phyloP scores from a whole-genome alignment of 2,329 filamentous ascomycete species.

The Massarina eburnea region DNA sequence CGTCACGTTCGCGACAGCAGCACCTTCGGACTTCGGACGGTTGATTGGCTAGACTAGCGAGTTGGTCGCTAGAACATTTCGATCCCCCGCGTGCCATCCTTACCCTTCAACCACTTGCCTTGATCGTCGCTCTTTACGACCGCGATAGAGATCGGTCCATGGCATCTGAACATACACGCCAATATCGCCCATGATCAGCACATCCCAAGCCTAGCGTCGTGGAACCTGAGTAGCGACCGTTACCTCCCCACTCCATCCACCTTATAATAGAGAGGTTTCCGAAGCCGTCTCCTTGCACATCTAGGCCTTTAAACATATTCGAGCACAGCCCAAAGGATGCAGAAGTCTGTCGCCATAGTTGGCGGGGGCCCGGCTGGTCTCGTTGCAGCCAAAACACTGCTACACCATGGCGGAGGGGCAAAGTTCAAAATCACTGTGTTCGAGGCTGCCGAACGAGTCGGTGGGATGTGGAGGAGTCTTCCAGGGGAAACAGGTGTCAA shows the following conservation, averaged over 20 bases:
- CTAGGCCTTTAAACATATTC: not conserved
- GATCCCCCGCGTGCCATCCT: not conserved
- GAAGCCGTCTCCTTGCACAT: no score
- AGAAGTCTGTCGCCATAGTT: slow-evolving; percentile 44
- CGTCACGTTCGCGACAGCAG: not conserved
- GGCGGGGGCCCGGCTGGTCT: slow-evolving; percentile 50
- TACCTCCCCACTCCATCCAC: no score
- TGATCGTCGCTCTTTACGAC: not conserved
- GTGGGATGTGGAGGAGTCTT: slow-evolving; percentile 72
- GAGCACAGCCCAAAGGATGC: not conserved
- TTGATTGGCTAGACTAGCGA: not conserved
- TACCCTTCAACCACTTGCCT: not conserved
- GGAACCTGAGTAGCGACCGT: no score
- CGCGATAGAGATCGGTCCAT: no score
- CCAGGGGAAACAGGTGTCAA: slow-evolving; percentile 57
- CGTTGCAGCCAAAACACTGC: slow-evolving; percentile 64
- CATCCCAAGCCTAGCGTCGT: no score
- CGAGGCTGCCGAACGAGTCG: slow-evolving; percentile 66
- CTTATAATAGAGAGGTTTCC: no score
- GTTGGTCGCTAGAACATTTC: not conserved
- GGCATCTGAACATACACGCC: no score
- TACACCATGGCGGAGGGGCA: slow-evolving; percentile 57
- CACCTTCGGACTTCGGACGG: not conserved
- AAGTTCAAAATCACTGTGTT: slow-evolving; percentile 69
- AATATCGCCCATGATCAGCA: no score